Conservation (phyloP, 345 rosid species). For the Mangifera indica region DNA sequence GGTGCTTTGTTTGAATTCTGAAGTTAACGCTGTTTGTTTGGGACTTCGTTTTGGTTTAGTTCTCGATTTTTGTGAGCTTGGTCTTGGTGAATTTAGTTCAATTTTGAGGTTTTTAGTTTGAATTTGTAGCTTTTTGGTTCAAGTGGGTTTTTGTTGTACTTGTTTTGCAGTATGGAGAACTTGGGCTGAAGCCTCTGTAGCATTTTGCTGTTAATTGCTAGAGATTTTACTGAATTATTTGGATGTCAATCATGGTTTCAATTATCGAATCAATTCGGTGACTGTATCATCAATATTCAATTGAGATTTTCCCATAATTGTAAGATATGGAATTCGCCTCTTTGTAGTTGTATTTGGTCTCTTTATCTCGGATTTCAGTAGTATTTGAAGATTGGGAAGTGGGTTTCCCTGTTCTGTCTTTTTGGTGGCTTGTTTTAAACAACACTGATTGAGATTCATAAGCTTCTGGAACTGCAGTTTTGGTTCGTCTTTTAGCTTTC, state of each 20-base stretch:
- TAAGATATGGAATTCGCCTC: neutral
- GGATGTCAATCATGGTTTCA: neutral
- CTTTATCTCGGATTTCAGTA: neutral
- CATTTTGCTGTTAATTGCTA: neutral
- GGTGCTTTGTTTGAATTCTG: slow-evolving; percentile 6
- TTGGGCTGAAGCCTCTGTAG: slow-evolving; percentile 18
- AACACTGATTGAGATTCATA: slow-evolving; percentile 1
- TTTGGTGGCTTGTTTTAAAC: slow-evolving; percentile 1
- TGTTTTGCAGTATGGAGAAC: slow-evolving; percentile 11
- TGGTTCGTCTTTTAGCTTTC: neutral
- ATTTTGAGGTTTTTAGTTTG: slow-evolving; percentile 12
- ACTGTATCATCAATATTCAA: slow-evolving; percentile 14
- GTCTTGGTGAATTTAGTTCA: slow-evolving; percentile 19
- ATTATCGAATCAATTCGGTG: slow-evolving; percentile 1
- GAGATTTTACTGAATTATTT: neutral
- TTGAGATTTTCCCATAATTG: neutral
- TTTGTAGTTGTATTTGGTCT: slow-evolving; percentile 1
- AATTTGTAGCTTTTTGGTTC: neutral
- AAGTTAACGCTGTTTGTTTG: slow-evolving; percentile 13
- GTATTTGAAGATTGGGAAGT: neutral
- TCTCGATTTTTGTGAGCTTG: slow-evolving; percentile 26
- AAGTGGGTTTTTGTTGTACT: neutral
- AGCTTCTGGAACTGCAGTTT: slow-evolving; percentile 17
- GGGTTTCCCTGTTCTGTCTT: neutral
- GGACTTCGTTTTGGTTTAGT: slow-evolving; percentile 20